phyloP scores from a whole-genome alignment of 306 rosid genomes.

The Dicorynia guianensis region DNA sequence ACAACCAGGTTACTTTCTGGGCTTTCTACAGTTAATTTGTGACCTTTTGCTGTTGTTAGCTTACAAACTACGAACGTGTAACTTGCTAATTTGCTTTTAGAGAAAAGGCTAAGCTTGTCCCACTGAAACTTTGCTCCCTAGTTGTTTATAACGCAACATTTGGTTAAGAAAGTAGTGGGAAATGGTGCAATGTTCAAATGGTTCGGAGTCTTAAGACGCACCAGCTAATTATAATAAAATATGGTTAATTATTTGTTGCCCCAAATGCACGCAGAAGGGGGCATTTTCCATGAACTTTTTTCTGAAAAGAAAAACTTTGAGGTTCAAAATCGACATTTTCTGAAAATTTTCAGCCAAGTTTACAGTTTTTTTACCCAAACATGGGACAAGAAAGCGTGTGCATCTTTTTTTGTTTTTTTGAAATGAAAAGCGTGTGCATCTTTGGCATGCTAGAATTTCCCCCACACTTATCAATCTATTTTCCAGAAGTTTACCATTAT shows the following conservation, averaged over 20 bases:
- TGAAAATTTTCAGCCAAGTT: conserved; percentile 20
- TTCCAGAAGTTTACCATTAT: conserved; percentile 23
- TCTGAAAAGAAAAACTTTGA: not conserved
- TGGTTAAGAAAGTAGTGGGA: conserved; percentile 18
- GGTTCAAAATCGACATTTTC: not conserved
- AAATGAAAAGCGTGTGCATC: conserved; percentile 13
- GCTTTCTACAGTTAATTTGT: conserved; percentile 36
- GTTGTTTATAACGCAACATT: conserved; percentile 1
- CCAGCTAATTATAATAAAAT: conserved; percentile 28
- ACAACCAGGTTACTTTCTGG: conserved; percentile 23
- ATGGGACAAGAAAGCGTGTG: no score
- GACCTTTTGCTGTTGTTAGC: conserved; percentile 34
- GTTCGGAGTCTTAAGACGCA: conserved; percentile 39
- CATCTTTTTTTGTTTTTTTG: no score
- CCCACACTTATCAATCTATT: not conserved
- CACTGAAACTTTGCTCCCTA: conserved; percentile 37
- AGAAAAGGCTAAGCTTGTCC: conserved; percentile 56
- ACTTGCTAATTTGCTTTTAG: conserved; percentile 37
- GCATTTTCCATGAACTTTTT: conserved; percentile 1
- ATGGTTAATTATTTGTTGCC: conserved; percentile 7
- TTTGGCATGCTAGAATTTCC: conserved; percentile 9
- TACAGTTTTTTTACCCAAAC: not conserved
- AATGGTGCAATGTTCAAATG: conserved; percentile 37
- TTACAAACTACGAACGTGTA: conserved; percentile 1
- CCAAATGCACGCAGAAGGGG: conserved; percentile 23